Percentiles rank a stretch among this genome's conserved stretches.
phyloP scores from a whole-genome alignment of 306 rosid species.

The Ammopiptanthus mongolicus region DNA sequence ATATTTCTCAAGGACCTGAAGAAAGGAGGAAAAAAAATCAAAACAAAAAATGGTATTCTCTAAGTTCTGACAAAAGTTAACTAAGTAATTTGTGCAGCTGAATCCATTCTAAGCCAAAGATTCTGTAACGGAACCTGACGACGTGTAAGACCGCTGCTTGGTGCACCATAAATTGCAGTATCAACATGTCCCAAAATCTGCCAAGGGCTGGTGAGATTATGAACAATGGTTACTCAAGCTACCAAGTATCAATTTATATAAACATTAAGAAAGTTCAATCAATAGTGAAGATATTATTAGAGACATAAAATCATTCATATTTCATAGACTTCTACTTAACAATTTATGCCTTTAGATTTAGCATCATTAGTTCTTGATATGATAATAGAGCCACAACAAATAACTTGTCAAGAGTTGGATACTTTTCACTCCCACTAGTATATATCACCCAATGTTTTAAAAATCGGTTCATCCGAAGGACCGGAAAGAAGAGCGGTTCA shows the following conservation, averaged over 20 bases:
- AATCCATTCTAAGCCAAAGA: conserved; percentile 30
- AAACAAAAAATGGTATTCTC: background rate
- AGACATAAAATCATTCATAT: background rate
- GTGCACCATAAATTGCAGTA: conserved; percentile 72
- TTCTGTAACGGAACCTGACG: conserved; percentile 69
- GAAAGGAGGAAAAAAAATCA: background rate
- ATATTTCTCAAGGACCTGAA: conserved; percentile 67
- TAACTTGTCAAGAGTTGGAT: background rate
- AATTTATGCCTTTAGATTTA: conserved; percentile 9
- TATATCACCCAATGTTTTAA: too few relatives aligned
- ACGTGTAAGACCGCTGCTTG: conserved; percentile 67
- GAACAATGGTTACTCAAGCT: conserved; percentile 24
- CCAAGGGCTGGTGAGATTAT: conserved; percentile 74
- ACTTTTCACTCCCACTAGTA: background rate
- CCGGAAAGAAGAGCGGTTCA: too few relatives aligned
- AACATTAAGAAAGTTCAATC: conserved; percentile 8
- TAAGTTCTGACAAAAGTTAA: background rate
- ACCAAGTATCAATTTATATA: conserved; percentile 10
- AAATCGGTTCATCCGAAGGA: too few relatives aligned
- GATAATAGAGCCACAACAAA: background rate
- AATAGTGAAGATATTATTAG: conserved; percentile 6
- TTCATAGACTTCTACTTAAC: background rate
- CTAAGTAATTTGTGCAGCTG: conserved; percentile 6
- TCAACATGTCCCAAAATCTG: conserved; percentile 77
- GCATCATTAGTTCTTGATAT: background rate